These are phyloP conservation scores for Candida vartiovaarae DNA, from an alignment of 805 yeast species.

Conservation along the genomic window DNA sequence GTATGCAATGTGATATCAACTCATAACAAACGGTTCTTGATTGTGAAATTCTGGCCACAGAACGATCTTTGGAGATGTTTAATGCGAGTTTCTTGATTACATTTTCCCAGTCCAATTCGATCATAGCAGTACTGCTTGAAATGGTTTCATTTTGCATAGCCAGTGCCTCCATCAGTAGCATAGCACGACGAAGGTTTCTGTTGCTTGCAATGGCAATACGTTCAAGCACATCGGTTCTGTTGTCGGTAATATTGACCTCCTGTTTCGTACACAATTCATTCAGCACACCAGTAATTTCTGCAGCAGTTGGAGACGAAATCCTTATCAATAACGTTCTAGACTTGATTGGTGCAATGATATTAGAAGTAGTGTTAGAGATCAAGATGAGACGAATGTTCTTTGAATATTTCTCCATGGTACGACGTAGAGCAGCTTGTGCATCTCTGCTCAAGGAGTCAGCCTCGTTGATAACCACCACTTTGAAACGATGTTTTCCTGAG, in stretches of 20 bases:
- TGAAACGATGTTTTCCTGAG: constrained; percentile 50
- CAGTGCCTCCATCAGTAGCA: constrained; percentile 78
- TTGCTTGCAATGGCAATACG: constrained; percentile 49
- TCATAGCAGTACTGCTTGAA: constrained; percentile 39
- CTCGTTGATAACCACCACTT: constrained; percentile 82
- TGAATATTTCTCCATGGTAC: constrained; percentile 95
- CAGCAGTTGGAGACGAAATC: constrained; percentile 68
- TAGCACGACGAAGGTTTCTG: constrained; percentile 71
- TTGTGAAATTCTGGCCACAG: constrained; percentile 49
- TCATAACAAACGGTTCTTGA: constrained; percentile 72
- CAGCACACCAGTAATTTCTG: constrained; percentile 54
- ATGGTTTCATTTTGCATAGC: constrained; percentile 58
- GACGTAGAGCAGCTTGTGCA: constrained; percentile 91
- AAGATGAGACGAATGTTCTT: constrained; percentile 76
- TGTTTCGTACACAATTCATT: constrained; percentile 52
- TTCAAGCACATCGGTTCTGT: constrained; percentile 35
- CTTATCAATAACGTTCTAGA: constrained; percentile 89
- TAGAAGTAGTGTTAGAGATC: constrained; percentile 84
- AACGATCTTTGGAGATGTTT: constrained; percentile 51
- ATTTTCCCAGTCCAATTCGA: constrained; percentile 85
- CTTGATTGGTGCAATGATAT: constrained; percentile 88
- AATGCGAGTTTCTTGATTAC: constrained; percentile 63
- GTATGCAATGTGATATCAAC: constrained; percentile 86
- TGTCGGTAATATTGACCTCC: constrained; percentile 29
- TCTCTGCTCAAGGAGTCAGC: constrained; percentile 87